Conservation (phyloP, 371 early-diverging fungal genomes). For the Batrachochytrium dendrobatidis region DNA sequence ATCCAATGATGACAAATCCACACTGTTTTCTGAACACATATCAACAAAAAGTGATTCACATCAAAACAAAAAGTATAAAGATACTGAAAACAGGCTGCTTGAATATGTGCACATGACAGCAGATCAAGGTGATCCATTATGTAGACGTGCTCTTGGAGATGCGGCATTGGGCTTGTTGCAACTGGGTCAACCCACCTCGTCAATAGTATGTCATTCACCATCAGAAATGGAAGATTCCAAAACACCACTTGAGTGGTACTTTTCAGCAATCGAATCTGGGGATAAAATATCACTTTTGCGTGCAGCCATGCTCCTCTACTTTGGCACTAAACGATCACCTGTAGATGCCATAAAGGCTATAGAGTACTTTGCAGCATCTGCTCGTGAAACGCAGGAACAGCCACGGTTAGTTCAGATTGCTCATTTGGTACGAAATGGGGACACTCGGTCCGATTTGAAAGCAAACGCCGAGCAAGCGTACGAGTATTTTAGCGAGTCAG, state of each 20-base stretch:
- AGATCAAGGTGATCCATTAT: background rate
- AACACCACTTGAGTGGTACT: background rate
- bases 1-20: too few species aligned
- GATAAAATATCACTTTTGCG: background rate
- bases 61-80: too few species aligned
- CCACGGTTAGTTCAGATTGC: background rate
- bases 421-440: background rate
- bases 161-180: background rate
- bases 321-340: background rate
- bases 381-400: background rate
- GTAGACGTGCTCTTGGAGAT: background rate
- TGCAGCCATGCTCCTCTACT: background rate
- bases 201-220: background rate
- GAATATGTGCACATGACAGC: background rate
- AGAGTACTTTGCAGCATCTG: background rate
- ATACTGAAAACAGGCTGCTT: background rate
- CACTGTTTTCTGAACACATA: too few species aligned
- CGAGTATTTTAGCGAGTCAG: background rate
- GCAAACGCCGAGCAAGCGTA: background rate
- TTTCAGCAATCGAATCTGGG: background rate
- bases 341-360: background rate
- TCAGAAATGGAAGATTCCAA: background rate
- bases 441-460: background rate
- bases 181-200: background rate
- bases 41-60: too few species aligned